These are phyloP conservation scores for Saccharomycopsis phalli DNA, from an alignment of 1,139 yeast species.

Conservation along the genomic window DNA sequence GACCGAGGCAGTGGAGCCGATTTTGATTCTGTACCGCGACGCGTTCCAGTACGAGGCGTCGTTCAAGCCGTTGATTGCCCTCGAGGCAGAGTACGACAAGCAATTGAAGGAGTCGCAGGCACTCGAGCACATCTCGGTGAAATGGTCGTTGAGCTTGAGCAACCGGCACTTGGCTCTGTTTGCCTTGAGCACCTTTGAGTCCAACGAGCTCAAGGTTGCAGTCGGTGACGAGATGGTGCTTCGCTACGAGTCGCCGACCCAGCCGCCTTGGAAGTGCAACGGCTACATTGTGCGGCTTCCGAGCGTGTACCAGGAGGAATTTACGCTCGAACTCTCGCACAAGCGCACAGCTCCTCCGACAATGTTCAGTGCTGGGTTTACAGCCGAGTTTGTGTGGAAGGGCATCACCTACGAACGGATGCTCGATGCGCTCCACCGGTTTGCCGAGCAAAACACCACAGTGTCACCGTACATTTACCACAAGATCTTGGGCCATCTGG, in stretches of 20 bases:
- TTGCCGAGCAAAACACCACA: slow-evolving; percentile 65
- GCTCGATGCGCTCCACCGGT: slow-evolving; percentile 65
- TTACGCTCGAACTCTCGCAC: slow-evolving; percentile 57
- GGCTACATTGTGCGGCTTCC: slow-evolving; percentile 75
- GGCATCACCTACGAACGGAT: slow-evolving; percentile 76
- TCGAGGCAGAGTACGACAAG: slow-evolving; percentile 76
- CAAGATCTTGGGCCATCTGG: slow-evolving; percentile 75
- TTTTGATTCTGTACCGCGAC: slow-evolving; percentile 68
- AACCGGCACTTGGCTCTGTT: slow-evolving; percentile 65
- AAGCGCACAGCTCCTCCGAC: slow-evolving; percentile 44
- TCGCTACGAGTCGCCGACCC: slow-evolving; percentile 38
- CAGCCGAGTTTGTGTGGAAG: slow-evolving; percentile 88
- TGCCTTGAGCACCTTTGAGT: slow-evolving; percentile 56
- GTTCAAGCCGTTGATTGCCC: slow-evolving; percentile 74
- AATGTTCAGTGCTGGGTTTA: slow-evolving; percentile 54
- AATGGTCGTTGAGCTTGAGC: slow-evolving; percentile 67
- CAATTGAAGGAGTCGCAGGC: slow-evolving; percentile 72
- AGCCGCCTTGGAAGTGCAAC: slow-evolving; percentile 53
- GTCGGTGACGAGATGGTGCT: slow-evolving; percentile 78
- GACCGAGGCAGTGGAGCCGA: slow-evolving; percentile 57
- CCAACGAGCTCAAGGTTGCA: slow-evolving; percentile 61
- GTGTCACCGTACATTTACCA: slow-evolving; percentile 75
- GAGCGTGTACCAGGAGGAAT: slow-evolving; percentile 55
- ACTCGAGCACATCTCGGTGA: slow-evolving; percentile 61
- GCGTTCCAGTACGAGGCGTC: slow-evolving; percentile 81